Conservation (phyloP, 2,329 filamentous ascomycete genomes). For the Colletotrichum tamarilloi region DNA sequence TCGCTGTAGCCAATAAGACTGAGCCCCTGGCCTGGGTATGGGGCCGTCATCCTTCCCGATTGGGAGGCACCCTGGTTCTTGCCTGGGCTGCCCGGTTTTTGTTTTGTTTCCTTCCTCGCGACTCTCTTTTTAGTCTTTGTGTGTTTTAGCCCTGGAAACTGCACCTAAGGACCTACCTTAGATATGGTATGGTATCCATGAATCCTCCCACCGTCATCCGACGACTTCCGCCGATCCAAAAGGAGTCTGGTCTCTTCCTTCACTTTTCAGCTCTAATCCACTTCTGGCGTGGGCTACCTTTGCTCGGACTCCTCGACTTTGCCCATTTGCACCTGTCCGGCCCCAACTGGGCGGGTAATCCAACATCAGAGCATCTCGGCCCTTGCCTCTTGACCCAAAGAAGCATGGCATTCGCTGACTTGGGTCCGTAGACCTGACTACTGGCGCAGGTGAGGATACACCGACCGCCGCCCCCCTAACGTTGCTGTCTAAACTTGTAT, state of each 20-base stretch:
- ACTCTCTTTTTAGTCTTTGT: slow-evolving; percentile 7
- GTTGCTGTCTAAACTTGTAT: slow-evolving; percentile 2
- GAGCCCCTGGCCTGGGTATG: neutral
- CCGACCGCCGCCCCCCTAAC: neutral
- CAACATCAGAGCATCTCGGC: neutral
- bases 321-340: neutral
- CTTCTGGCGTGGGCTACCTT: neutral
- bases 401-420: neutral
- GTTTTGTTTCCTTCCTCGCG: slow-evolving; percentile 16
- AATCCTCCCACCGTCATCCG: slow-evolving; percentile 14
- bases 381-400: slow-evolving; percentile 17
- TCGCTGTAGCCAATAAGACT: slow-evolving; percentile 5
- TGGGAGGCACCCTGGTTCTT: neutral
- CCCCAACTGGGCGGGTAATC: slow-evolving; percentile 10
- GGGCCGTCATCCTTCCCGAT: slow-evolving; percentile 4
- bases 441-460: slow-evolving; percentile 10
- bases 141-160: neutral
- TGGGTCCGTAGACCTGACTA: neutral
- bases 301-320: slow-evolving; percentile 12
- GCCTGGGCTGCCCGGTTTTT: neutral
- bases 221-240: slow-evolving; percentile 12
- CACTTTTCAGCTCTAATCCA: neutral
- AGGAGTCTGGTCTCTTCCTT: neutral
- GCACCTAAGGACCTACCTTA: no score
- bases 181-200: no score